Percentiles rank a stretch among this genome's conserved stretches.
Evolutionary conservation across 179 eudicot genomes (phyloP).

Genomic region (Pouteria campechiana): DNA sequence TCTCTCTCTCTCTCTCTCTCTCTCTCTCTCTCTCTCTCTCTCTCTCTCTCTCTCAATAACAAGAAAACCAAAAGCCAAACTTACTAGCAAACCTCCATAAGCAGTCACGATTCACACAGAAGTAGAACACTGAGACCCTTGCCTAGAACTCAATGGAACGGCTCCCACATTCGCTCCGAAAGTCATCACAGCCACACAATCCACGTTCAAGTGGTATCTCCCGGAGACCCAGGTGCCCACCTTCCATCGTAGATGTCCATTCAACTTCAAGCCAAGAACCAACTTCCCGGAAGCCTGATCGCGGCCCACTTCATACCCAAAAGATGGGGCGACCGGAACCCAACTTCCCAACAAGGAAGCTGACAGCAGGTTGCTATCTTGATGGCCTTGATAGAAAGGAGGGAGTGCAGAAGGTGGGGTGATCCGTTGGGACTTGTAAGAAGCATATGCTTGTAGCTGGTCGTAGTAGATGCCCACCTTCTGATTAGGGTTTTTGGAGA

Average conservation of each 20-base stretch:
- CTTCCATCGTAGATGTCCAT: slow-evolving; percentile 72
- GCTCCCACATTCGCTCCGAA: slow-evolving; percentile 41
- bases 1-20: too few species aligned
- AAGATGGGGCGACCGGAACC: slow-evolving; percentile 51
- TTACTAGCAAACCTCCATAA: too few species aligned
- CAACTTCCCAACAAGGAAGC: slow-evolving; percentile 40
- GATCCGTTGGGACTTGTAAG: slow-evolving; percentile 72
- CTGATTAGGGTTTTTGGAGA: slow-evolving; percentile 63
- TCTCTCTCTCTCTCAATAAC: too few species aligned
- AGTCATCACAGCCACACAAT: slow-evolving; percentile 50
- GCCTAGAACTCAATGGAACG: slow-evolving; percentile 37
- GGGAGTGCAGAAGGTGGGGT: slow-evolving; percentile 43
- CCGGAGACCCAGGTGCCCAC: slow-evolving; percentile 88
- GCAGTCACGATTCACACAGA: slow-evolving; percentile 23
- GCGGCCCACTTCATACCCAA: slow-evolving; percentile 58
- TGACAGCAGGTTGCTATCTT: slow-evolving; percentile 51
- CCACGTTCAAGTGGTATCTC: slow-evolving; percentile 47
- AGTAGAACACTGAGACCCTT: slow-evolving; percentile 71
- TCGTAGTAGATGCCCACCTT: slow-evolving; percentile 81
- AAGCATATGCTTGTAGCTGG: slow-evolving; percentile 39
- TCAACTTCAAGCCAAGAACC: slow-evolving; percentile 32
- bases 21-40: too few species aligned
- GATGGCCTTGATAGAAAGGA: slow-evolving; percentile 66
- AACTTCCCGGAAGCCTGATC: slow-evolving; percentile 56
- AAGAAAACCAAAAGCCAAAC: too few species aligned